Percentiles rank a stretch among this genome's conserved stretches.
Evolutionary conservation across 2,329 filamentous ascomycete species (phyloP).

Genomic region (Calonectria henricotiae): DNA sequence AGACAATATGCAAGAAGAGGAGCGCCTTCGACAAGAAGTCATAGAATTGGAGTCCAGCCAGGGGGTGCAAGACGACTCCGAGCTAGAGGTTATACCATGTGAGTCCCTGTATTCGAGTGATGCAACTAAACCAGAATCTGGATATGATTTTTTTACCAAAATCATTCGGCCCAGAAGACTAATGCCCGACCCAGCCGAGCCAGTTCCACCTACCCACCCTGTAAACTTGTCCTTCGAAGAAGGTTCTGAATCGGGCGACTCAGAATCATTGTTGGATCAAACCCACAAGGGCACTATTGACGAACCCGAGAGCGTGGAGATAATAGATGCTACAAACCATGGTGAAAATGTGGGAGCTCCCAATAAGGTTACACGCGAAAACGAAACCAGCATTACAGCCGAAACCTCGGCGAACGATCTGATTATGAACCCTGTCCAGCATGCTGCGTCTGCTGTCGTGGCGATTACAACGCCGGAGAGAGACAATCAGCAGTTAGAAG

Average conservation of each 20-base stretch:
- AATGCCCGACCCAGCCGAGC: constrained; percentile 40
- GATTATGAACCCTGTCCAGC: not conserved
- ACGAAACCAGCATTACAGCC: not conserved
- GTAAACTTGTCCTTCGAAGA: not conserved
- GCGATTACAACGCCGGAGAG: not conserved
- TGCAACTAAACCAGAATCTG: constrained; percentile 16
- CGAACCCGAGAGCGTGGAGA: constrained; percentile 22
- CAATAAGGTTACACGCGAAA: constrained; percentile 1
- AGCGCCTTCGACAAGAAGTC: constrained; percentile 55
- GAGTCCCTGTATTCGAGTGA: constrained; percentile 31
- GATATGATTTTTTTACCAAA: constrained; percentile 20
- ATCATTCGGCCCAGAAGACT: constrained; percentile 33
- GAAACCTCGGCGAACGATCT: not conserved
- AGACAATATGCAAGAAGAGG: constrained; percentile 57
- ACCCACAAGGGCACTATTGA: constrained; percentile 37
- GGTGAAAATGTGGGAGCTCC: not conserved
- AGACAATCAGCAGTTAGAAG: constrained; percentile 13
- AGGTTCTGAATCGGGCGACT: constrained; percentile 18
- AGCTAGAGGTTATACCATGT: constrained; percentile 42
- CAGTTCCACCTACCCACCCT: constrained; percentile 16
- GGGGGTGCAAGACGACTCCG: constrained; percentile 38
- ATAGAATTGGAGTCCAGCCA: constrained; percentile 39
- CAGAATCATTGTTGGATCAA: constrained; percentile 11
- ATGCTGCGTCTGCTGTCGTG: constrained; percentile 13
- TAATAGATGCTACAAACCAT: not conserved